These are phyloP conservation scores for Annulohypoxylon bovei DNA, from an alignment of 495 filamentous ascomycete genomes.

Conservation along the genomic window DNA sequence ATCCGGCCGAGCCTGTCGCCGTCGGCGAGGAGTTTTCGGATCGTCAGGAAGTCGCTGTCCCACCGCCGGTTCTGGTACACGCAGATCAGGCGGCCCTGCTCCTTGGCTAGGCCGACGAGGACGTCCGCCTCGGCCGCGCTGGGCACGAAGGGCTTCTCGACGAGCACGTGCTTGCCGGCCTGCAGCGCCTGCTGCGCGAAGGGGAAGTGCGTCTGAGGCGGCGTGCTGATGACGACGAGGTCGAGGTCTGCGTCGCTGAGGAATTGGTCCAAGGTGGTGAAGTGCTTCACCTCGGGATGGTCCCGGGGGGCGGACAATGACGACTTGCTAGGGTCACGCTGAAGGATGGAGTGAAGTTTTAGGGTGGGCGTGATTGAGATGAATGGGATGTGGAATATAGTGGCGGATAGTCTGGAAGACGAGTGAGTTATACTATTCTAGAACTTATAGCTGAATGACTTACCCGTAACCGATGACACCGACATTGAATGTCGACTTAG, in stretches of 20 bases:
- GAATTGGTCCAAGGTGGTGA: constrained; percentile 68
- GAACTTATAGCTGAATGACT: constrained; percentile 22
- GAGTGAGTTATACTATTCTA: constrained; percentile 20
- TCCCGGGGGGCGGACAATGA: constrained; percentile 74
- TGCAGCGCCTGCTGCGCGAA: constrained; percentile 73
- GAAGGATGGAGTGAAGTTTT: constrained; percentile 79
- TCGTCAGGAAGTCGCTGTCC: constrained; percentile 85
- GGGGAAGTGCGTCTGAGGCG: constrained; percentile 77
- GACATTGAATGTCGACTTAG: constrained; percentile 58
- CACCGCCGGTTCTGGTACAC: constrained; percentile 92
- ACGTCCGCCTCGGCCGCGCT: constrained; percentile 75
- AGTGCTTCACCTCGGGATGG: constrained; percentile 71
- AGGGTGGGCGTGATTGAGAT: constrained; percentile 71
- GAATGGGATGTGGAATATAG: constrained; percentile 91
- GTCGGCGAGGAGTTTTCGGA: constrained; percentile 68
- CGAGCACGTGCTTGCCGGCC: constrained; percentile 82
- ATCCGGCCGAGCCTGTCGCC: constrained; percentile 69
- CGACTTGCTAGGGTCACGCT: constrained; percentile 60
- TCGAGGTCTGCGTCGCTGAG: constrained; percentile 73
- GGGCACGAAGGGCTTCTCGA: constrained; percentile 90
- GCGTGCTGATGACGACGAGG: constrained; percentile 78
- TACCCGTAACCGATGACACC: constrained; percentile 66
- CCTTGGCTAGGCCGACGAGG: constrained; percentile 71
- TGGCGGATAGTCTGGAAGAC: constrained; percentile 74
- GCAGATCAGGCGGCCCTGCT: constrained; percentile 70